These are phyloP conservation scores for Dendrobium huoshanense DNA, from an alignment of 106 monocot species.

Conservation along the genomic window DNA sequence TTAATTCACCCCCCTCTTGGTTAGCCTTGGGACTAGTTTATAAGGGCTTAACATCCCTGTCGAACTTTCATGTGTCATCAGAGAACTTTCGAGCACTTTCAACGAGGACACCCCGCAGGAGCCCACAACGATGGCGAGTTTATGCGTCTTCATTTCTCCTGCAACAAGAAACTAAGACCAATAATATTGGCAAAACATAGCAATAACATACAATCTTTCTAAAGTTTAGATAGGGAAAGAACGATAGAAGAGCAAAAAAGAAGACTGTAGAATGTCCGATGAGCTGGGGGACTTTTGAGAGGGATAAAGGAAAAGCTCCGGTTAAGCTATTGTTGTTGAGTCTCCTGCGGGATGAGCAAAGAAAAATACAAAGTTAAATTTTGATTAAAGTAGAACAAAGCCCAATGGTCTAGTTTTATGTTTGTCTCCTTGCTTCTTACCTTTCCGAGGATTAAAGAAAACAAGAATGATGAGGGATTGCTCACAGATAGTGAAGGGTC, in stretches of 20 bases:
- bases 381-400: neutral
- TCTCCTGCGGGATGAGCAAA: constrained; percentile 39
- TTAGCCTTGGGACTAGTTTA: too few relatives aligned
- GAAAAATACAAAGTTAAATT: neutral
- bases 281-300: constrained; percentile 69
- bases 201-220: too few relatives aligned
- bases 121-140: constrained; percentile 65
- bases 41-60: too few relatives aligned
- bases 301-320: constrained; percentile 59
- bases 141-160: constrained; percentile 38
- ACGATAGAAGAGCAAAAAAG: neutral
- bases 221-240: neutral
- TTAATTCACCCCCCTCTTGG: too few relatives aligned
- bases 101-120: constrained; percentile 31
- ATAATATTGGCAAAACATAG: neutral
- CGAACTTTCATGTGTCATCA: too few relatives aligned
- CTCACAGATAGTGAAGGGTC: constrained; percentile 79
- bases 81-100: too few relatives aligned
- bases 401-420: neutral
- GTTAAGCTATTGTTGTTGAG: constrained; percentile 94
- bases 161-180: neutral
- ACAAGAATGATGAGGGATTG: neutral
- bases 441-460: neutral
- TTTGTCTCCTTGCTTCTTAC: neutral
- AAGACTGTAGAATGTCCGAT: constrained; percentile 14